These are phyloP conservation scores for Lipomyces anomalus DNA, from an alignment of 805 yeast genomes.

Conservation along the genomic window DNA sequence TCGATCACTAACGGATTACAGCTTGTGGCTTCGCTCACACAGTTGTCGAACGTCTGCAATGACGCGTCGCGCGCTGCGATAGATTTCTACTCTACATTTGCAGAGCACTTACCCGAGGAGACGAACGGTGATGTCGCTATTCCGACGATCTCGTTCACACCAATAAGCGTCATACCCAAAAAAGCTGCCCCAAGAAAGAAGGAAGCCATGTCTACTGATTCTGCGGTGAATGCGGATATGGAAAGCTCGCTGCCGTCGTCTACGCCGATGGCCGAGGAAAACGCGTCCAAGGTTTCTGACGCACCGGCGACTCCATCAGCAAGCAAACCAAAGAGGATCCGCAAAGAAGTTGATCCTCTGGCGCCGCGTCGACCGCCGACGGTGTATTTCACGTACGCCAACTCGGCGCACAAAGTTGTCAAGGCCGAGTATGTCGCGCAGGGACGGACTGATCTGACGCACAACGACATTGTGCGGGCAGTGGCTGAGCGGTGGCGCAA, in stretches of 20 bases:
- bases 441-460: conserved; percentile 50
- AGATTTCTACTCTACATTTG: conserved; percentile 16
- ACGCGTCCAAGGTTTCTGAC: conserved; percentile 2
- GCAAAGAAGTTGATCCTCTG: conserved; percentile 62
- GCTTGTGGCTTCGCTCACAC: conserved; percentile 24
- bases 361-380: conserved; percentile 96
- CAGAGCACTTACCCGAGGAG: conserved; percentile 33
- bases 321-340: conserved; percentile 31
- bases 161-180: conserved; percentile 25
- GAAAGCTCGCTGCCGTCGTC: conserved; percentile 10
- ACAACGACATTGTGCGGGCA: conserved; percentile 67
- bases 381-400: conserved; percentile 73
- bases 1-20: neutral
- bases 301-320: conserved; percentile 16
- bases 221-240: conserved; percentile 6
- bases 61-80: conserved; percentile 21
- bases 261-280: conserved; percentile 6
- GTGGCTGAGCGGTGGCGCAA: conserved; percentile 76
- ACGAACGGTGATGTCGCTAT: conserved; percentile 27
- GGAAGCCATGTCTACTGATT: conserved; percentile 3
- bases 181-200: conserved; percentile 8
- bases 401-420: conserved; percentile 64
- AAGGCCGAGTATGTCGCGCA: conserved; percentile 58
- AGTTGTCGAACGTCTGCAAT: conserved; percentile 20
- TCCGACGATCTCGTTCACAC: conserved; percentile 13